A percentile compares a stretch with the other conserved stretches of the same genome.
Evolutionary conservation across 371 early-diverging fungal species (phyloP).

Genomic region (Dinochytrium kinnereticum): DNA sequence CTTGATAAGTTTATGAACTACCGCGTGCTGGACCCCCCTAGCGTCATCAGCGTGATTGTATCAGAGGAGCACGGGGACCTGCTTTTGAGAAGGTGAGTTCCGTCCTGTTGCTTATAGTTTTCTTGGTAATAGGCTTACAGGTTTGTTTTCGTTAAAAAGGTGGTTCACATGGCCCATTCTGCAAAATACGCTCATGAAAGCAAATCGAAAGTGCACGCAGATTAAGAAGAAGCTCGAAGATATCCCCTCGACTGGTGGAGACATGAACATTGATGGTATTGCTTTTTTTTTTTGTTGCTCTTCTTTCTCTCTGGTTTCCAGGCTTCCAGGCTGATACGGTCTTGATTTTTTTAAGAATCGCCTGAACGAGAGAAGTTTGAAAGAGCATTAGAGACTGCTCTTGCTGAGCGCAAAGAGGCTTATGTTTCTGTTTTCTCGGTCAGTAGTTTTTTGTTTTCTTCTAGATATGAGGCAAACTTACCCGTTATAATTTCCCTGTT

Average conservation of each 20-base stretch:
- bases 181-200: conserved; percentile 79
- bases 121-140: too few species aligned
- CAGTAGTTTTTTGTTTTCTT: background rate
- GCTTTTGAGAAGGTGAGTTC: background rate
- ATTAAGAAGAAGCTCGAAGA: conserved; percentile 57
- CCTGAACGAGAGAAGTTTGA: conserved; percentile 60
- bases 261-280: background rate
- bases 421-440: conserved; percentile 74
- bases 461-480: too few species aligned
- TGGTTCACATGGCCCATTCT: conserved; percentile 78
- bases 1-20: conserved; percentile 92
- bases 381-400: conserved; percentile 67
- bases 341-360: conserved; percentile 20
- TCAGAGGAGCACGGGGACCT: conserved; percentile 37
- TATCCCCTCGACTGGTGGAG: conserved; percentile 29
- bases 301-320: too few species aligned
- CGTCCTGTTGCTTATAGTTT: too few species aligned
- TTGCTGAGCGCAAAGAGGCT: conserved; percentile 82
- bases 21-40: conserved; percentile 82
- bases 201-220: conserved; percentile 79
- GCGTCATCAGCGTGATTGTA: conserved; percentile 77
- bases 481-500: too few species aligned
- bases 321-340: too few species aligned
- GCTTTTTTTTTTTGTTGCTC: conserved; percentile 1
- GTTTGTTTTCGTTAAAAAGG: conserved; percentile 13